Percentiles rank a stretch among this genome's conserved stretches.
These are phyloP conservation scores for Moricandia arvensis DNA, from an alignment of 345 rosid species.

Conservation along the genomic window DNA sequence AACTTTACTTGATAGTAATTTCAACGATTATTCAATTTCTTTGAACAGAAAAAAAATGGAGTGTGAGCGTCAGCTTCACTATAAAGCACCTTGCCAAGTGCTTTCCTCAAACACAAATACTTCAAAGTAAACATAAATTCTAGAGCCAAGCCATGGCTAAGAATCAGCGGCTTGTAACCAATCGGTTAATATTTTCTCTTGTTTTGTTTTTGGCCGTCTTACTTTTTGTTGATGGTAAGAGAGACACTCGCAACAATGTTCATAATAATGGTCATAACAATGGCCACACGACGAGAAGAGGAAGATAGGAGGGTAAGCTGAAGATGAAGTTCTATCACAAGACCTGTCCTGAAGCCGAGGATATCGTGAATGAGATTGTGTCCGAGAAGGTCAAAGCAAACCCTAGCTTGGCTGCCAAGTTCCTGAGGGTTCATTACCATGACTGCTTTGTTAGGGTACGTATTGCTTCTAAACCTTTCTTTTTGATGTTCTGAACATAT, in stretches of 20 bases:
- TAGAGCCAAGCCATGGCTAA: constrained; percentile 15
- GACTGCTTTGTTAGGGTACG: constrained; percentile 68
- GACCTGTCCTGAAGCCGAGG: constrained; percentile 44
- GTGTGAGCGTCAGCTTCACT: constrained; percentile 7
- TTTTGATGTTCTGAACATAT: background rate
- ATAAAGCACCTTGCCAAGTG: constrained; percentile 28
- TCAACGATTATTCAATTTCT: background rate
- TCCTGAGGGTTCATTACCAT: constrained; percentile 58
- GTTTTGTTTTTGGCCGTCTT: constrained; percentile 22
- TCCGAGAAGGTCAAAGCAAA: constrained; percentile 27
- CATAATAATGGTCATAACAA: constrained; percentile 5
- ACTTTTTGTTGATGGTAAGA: constrained; percentile 31
- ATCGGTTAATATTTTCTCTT: constrained; percentile 9
- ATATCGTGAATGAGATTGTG: constrained; percentile 39
- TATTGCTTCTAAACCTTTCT: background rate
- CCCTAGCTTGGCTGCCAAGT: constrained; percentile 48
- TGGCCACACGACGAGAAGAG: constrained; percentile 9
- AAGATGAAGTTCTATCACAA: constrained; percentile 24
- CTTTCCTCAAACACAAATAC: constrained; percentile 19
- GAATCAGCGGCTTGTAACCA: background rate
- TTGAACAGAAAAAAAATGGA: background rate
- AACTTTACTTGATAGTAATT: constrained; percentile 30
- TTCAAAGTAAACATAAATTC: background rate
- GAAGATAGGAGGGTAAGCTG: constrained; percentile 32
- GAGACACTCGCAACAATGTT: background rate